Evolutionary conservation across 2,329 filamentous ascomycete species (phyloP).

Genomic region (Trichoderma polysporum): DNA sequence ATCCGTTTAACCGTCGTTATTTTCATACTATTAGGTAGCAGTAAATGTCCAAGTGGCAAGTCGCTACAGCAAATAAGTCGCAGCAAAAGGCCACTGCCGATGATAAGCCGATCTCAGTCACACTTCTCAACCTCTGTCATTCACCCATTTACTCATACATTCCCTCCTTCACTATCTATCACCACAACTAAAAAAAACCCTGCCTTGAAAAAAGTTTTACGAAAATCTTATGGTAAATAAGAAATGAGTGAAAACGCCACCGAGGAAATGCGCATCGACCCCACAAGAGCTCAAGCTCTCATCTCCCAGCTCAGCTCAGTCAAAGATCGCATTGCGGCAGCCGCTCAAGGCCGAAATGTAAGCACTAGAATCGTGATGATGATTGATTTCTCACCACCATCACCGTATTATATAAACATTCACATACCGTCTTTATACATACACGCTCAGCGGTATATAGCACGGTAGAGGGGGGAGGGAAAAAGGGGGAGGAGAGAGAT

Average conservation of each 20-base stretch:
- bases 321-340: constrained; percentile 55
- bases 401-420: not conserved
- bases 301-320: constrained; percentile 62
- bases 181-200: not conserved
- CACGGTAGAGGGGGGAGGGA: not conserved
- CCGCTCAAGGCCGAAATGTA: constrained; percentile 55
- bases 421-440: not conserved
- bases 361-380: constrained; percentile 28
- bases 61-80: not conserved
- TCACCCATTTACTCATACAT: not conserved
- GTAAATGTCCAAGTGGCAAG: constrained; percentile 1
- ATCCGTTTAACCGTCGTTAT: not conserved
- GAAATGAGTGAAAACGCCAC: constrained; percentile 43
- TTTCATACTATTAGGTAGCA: not conserved
- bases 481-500: not conserved
- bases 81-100: constrained; percentile 28
- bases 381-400: not conserved
- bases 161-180: not conserved
- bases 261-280: constrained; percentile 61
- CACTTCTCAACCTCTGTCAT: not conserved
- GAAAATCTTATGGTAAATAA: not conserved
- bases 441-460: not conserved
- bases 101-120: constrained; percentile 33
- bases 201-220: not conserved
- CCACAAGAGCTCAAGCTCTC: constrained; percentile 61